phyloP scores from a whole-genome alignment of 441 rosid genomes.

The Syzygium malaccense region DNA sequence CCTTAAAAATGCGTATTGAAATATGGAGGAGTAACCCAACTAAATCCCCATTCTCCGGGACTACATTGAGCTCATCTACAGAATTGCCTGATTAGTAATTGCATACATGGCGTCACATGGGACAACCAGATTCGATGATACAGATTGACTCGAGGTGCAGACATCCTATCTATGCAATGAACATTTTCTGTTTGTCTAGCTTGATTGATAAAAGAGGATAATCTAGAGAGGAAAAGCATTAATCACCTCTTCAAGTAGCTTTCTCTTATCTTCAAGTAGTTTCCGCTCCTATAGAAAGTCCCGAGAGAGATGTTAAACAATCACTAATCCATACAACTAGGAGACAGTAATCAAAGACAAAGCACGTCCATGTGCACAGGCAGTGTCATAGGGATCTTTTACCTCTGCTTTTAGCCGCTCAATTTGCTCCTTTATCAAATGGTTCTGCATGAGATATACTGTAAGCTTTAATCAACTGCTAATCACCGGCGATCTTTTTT shows the following conservation, averaged over 20 bases:
- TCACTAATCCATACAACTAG: neutral
- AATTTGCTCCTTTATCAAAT: neutral
- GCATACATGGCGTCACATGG: neutral
- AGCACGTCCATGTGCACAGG: neutral
- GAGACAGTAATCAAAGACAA: neutral
- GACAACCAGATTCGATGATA: neutral
- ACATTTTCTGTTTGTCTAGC: neutral
- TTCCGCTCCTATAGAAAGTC: neutral
- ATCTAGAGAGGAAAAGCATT: neutral
- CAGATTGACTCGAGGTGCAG: neutral
- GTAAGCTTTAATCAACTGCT: neutral
- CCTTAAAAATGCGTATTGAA: neutral
- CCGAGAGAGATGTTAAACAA: neutral
- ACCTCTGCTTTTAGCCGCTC: neutral
- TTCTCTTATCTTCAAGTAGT: neutral
- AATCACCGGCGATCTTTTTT: neutral
- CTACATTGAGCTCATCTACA: neutral
- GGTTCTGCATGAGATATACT: neutral
- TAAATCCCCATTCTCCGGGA: neutral
- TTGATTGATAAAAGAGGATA: neutral
- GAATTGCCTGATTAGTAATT: neutral
- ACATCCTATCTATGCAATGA: neutral
- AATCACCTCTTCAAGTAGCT: neutral
- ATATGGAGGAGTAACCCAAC: neutral
- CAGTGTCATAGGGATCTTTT: neutral